These are phyloP conservation scores for Alternaria gansuensis DNA, from an alignment of 2,329 filamentous ascomycete species.

Conservation along the genomic window DNA sequence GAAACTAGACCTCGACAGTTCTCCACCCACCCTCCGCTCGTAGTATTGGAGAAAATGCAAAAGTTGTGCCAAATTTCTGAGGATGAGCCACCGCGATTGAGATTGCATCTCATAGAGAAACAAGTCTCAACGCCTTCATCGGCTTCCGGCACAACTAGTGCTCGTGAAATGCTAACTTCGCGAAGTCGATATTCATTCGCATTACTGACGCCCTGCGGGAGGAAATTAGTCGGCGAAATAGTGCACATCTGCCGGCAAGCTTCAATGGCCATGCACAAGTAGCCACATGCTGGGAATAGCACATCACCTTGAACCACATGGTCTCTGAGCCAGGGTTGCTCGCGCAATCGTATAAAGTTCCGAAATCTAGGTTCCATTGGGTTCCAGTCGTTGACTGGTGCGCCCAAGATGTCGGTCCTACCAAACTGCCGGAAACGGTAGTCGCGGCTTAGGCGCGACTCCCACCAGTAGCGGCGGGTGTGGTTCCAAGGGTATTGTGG, in stretches of 20 bases:
- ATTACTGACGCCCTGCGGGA: neutral
- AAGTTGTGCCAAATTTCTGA: slow-evolving; percentile 27
- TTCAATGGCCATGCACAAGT: slow-evolving; percentile 30
- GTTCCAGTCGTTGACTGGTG: slow-evolving; percentile 22
- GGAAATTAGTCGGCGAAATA: slow-evolving; percentile 16
- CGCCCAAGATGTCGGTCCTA: slow-evolving; percentile 31
- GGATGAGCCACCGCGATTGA: slow-evolving; percentile 5
- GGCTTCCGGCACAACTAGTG: slow-evolving; percentile 36
- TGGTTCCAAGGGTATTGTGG: slow-evolving; percentile 51
- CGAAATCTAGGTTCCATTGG: slow-evolving; percentile 32
- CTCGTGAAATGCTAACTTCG: slow-evolving; percentile 29
- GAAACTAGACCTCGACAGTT: slow-evolving; percentile 28
- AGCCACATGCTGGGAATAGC: slow-evolving; percentile 28
- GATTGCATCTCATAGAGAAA: slow-evolving; percentile 25
- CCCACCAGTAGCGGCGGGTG: slow-evolving; percentile 39
- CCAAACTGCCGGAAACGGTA: slow-evolving; percentile 28
- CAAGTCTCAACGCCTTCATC: slow-evolving; percentile 37
- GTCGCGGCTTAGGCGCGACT: slow-evolving; percentile 30
- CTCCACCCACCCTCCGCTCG: slow-evolving; percentile 24
- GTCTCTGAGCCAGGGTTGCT: slow-evolving; percentile 34
- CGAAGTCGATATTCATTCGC: slow-evolving; percentile 27
- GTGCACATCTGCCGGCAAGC: slow-evolving; percentile 21
- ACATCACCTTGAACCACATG: slow-evolving; percentile 36
- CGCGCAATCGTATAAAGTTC: slow-evolving; percentile 34
- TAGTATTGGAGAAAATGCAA: slow-evolving; percentile 27